Evolutionary conservation across 805 yeast genomes (phyloP).

Genomic region (Scheffersomyces lignosus): DNA sequence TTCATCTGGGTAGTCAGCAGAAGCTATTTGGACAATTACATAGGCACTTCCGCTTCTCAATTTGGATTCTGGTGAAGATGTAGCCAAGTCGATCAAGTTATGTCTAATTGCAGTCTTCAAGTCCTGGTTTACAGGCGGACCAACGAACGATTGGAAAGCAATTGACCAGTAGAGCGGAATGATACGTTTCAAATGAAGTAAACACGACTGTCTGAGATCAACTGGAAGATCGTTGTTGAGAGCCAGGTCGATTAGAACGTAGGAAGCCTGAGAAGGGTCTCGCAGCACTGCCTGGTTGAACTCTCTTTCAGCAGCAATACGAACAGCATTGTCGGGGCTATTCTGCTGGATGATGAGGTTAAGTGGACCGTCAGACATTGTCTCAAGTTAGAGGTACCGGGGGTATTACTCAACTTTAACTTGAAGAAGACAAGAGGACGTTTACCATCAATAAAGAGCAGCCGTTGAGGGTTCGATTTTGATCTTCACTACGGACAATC

Average conservation of each 20-base stretch:
- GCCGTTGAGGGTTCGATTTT: too few relatives aligned
- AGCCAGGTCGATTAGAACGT: constrained; percentile 45
- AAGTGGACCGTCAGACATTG: neutral
- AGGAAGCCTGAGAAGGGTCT: constrained; percentile 51
- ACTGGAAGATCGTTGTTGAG: constrained; percentile 23
- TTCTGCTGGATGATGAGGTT: constrained; percentile 25
- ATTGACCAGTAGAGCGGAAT: constrained; percentile 81
- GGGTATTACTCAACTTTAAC: too few relatives aligned
- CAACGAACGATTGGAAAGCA: constrained; percentile 72
- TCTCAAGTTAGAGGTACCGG: too few relatives aligned
- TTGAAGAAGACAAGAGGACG: too few relatives aligned
- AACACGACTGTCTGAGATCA: constrained; percentile 57
- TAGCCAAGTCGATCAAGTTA: constrained; percentile 48
- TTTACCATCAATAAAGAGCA: too few relatives aligned
- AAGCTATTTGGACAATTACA: constrained; percentile 79
- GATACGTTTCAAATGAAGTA: constrained; percentile 65
- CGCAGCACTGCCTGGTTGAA: constrained; percentile 42
- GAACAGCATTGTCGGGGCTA: constrained; percentile 49
- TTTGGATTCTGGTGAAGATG: constrained; percentile 49
- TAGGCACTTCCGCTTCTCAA: constrained; percentile 68
- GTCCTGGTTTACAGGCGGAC: constrained; percentile 58
- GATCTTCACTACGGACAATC: too few relatives aligned
- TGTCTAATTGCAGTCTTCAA: constrained; percentile 53
- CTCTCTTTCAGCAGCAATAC: constrained; percentile 53
- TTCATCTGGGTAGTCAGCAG: constrained; percentile 91